Evolutionary conservation across 192 early-diverging fungal species (phyloP), one percentile per base, ranked within the genome.

Genomic region (Backusella psychrophila): DNA sequence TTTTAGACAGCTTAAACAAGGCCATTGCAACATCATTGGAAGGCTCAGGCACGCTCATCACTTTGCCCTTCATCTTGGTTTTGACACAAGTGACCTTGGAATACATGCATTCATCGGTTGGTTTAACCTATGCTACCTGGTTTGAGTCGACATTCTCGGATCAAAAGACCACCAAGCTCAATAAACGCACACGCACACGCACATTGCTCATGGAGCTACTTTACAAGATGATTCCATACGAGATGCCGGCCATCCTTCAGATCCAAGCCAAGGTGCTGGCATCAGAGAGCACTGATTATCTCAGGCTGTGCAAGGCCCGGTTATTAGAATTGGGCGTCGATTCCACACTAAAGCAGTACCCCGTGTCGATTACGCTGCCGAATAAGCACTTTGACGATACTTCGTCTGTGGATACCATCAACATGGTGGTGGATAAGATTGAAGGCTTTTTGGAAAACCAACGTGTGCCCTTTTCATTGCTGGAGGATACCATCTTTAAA

Each of bases 221-320:
- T 15, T n/a, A 53, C 26, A 44, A 29, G 14, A 15, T 46, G 41
- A n/a, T 34, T 0, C 41, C 70, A 17, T 72, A 29, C 31, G 70
- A 72, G 26, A 33, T 31, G 31, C 70, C 70, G 2, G 70, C 70
- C 29, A 52, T 72, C 12, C 70, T 72, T 7, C 70, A 72, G 42
- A 72, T 72, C 70, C 70, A 72, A 6, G 39, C 42, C 23, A 72
- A 33, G 12, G 21, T 17, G 9, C 38, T 72, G 12, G 29, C n/a
- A 9, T 17, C 23, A 17, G 26, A 14, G 11, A 44, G 53, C 1
- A 0, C 2, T 12, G 7, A 42, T 44, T 72, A 72, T 44, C 17
- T 46, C 21, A 23, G 23, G 15, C 26, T 72, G 9, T 41, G 42
- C 17, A 72, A 72, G 29, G 12, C 44, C 23, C 70, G 70, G 31